phyloP scores from a whole-genome alignment of 202 grass and related monocot species.

The Eragrostis tef region DNA sequence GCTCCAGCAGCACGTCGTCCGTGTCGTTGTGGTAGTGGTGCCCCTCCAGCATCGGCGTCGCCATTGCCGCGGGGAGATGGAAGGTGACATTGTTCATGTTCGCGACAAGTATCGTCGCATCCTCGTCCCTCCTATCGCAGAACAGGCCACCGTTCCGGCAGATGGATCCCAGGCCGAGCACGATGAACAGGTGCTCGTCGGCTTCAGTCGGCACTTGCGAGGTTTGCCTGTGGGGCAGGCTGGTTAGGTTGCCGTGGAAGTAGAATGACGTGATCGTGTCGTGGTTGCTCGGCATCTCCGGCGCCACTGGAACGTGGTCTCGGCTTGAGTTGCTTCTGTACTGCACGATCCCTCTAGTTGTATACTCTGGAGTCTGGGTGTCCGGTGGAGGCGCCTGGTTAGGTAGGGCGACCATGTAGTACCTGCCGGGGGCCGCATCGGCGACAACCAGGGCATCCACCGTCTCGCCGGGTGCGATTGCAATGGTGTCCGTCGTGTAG shows the following conservation, averaged over 20 bases:
- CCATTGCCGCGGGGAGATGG: neutral
- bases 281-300: constrained; percentile 48
- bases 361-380: neutral
- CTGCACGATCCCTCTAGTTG: constrained; percentile 17
- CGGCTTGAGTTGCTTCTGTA: neutral
- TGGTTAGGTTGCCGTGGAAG: constrained; percentile 48
- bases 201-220: neutral
- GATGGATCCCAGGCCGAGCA: constrained; percentile 30
- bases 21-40: constrained; percentile 15
- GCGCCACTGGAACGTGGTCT: neutral
- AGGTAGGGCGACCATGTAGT: constrained; percentile 51
- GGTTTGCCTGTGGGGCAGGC: neutral
- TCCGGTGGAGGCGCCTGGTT: constrained; percentile 32
- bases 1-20: neutral
- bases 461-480: constrained; percentile 43
- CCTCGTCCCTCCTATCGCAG: neutral
- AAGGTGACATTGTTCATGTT: constrained; percentile 57
- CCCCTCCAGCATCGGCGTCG: constrained; percentile 1
- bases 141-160: neutral
- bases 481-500: constrained; percentile 43
- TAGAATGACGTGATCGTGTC: constrained; percentile 23
- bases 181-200: constrained; percentile 40
- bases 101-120: too few species aligned
- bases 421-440: constrained; percentile 33
- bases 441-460: constrained; percentile 52